Percentiles rank a stretch among this genome's conserved stretches.
Evolutionary conservation across 2,329 filamentous ascomycete genomes (phyloP).

Genomic region (Pyricularia pennisetigena): DNA sequence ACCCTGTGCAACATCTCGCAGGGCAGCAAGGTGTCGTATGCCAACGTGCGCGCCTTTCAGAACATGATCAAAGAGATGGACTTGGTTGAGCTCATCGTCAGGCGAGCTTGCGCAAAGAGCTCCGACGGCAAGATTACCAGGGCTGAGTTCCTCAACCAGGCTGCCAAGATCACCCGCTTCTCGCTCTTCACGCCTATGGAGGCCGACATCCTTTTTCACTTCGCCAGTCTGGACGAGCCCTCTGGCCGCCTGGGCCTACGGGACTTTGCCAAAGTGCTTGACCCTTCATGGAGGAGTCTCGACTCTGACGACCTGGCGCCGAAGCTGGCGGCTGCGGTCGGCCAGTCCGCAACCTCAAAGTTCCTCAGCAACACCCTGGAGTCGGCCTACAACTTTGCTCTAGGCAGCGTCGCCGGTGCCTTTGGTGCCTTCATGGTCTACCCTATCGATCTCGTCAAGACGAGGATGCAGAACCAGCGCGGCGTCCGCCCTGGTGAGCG

Average conservation of each 20-base stretch:
- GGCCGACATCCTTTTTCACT: constrained; percentile 97
- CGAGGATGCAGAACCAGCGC: constrained; percentile 95
- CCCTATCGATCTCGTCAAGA: constrained; percentile 97
- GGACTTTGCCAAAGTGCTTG: constrained; percentile 92
- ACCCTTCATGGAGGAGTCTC: constrained; percentile 76
- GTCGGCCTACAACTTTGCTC: constrained; percentile 79
- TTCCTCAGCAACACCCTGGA: constrained; percentile 58
- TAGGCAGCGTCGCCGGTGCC: constrained; percentile 85
- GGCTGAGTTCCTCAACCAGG: constrained; percentile 90
- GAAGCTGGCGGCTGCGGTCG: constrained; percentile 26
- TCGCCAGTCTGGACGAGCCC: constrained; percentile 83
- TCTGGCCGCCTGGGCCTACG: constrained; percentile 71
- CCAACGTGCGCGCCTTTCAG: constrained; percentile 94
- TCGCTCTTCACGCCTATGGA: constrained; percentile 98
- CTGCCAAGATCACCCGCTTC: constrained; percentile 82
- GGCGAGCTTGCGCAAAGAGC: constrained; percentile 76
- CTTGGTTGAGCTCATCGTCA: constrained; percentile 85
- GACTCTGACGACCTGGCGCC: constrained; percentile 20
- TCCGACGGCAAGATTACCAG: constrained; percentile 87
- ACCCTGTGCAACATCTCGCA: constrained; percentile 91
- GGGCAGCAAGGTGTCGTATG: constrained; percentile 91
- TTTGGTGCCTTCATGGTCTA: constrained; percentile 99
- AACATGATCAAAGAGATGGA: constrained; percentile 99
- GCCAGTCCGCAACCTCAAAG: constrained; percentile 42
- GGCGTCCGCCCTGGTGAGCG: constrained; percentile 71